These are phyloP conservation scores for Diaporthe amygdali DNA, from an alignment of 2,329 filamentous ascomycete species.

Conservation along the genomic window DNA sequence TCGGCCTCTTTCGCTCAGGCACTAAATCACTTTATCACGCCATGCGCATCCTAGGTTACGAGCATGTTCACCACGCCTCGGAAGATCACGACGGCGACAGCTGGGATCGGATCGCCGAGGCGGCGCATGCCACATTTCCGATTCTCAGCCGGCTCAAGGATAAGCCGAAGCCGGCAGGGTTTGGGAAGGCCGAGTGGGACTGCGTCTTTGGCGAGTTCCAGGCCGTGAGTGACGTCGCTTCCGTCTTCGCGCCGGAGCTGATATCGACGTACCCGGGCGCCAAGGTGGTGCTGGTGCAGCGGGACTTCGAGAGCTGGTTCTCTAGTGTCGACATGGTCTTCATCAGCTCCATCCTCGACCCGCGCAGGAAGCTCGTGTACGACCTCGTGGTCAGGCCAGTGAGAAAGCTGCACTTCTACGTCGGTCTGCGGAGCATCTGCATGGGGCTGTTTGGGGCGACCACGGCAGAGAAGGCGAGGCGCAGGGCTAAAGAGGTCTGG, in stretches of 20 bases:
- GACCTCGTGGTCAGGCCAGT: not conserved
- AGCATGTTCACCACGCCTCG: not conserved
- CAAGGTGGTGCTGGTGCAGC: slow-evolving; percentile 71
- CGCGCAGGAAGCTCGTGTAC: not conserved
- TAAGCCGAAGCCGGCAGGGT: not conserved
- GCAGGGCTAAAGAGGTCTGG: slow-evolving; percentile 52
- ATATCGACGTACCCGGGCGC: slow-evolving; percentile 74
- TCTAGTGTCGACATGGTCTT: slow-evolving; percentile 60
- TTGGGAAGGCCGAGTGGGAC: slow-evolving; percentile 69
- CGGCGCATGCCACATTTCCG: not conserved
- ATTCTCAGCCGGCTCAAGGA: not conserved
- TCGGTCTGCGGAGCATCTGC: slow-evolving; percentile 67
- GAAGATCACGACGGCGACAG: not conserved
- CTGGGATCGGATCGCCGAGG: not conserved
- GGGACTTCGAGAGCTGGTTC: slow-evolving; percentile 68
- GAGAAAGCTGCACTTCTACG: not conserved
- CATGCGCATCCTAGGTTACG: not conserved
- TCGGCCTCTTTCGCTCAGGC: not conserved
- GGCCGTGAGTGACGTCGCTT: slow-evolving; percentile 27
- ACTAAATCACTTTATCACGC: not conserved
- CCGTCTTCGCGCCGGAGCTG: slow-evolving; percentile 67
- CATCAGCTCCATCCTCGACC: slow-evolving; percentile 28
- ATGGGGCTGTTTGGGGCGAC: slow-evolving; percentile 71
- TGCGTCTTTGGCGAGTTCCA: slow-evolving; percentile 26
- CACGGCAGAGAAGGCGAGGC: slow-evolving; percentile 66